phyloP scores from a whole-genome alignment of 805 yeast species.

The Metschnikowia reukaufii region DNA sequence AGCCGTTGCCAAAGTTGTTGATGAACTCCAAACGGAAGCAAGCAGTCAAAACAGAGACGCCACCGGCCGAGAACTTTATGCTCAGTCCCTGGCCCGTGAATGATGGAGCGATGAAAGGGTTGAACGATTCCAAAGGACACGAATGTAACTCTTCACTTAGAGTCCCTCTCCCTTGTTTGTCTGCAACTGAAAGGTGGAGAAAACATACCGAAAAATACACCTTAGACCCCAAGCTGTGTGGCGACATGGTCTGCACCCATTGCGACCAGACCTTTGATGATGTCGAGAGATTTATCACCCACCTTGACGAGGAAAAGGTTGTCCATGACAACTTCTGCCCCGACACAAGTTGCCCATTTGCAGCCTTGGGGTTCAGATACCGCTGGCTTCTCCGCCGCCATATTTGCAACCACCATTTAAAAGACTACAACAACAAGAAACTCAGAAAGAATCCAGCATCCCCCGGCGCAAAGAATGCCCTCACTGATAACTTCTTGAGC shows the following conservation, averaged over 20 bases:
- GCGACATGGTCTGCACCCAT: conserved; percentile 15
- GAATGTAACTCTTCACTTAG: conserved; percentile 1
- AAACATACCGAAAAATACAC: conserved; percentile 4
- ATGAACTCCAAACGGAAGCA: neutral
- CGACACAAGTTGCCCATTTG: conserved; percentile 15
- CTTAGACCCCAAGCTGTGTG: conserved; percentile 6
- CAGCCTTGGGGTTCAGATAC: conserved; percentile 16
- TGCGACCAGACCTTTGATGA: conserved; percentile 13
- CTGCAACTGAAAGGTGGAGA: conserved; percentile 13
- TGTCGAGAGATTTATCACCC: conserved; percentile 12
- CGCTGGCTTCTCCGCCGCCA: conserved; percentile 20
- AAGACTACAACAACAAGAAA: conserved; percentile 16
- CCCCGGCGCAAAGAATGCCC: conserved; percentile 6
- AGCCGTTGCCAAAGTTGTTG: neutral
- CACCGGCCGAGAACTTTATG: conserved; percentile 9
- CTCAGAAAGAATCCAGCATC: conserved; percentile 6
- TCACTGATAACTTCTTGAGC: conserved; percentile 9
- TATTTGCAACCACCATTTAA: conserved; percentile 19
- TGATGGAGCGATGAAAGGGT: neutral
- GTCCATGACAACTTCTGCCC: conserved; percentile 19
- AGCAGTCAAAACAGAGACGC: conserved; percentile 1
- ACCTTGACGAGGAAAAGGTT: conserved; percentile 14
- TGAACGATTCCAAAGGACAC: neutral
- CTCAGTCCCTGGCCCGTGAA: conserved; percentile 13
- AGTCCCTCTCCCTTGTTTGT: conserved; percentile 8